These are phyloP conservation scores for Saccharomyces hybrid DNA, from an alignment of 1,139 yeast species.

Conservation along the genomic window DNA sequence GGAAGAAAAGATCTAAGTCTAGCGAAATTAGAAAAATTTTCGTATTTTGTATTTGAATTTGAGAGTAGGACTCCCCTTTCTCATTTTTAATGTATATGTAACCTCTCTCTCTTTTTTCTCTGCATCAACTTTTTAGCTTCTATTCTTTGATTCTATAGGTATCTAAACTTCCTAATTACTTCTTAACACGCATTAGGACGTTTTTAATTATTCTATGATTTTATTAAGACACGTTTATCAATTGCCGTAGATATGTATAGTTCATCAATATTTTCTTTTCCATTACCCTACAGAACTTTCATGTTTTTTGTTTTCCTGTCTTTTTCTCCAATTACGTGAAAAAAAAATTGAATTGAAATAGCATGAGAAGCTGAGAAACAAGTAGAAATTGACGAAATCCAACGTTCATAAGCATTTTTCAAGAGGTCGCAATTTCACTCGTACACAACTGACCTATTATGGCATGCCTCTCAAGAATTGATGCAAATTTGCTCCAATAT, in stretches of 20 bases:
- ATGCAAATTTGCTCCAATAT: conserved; percentile 18
- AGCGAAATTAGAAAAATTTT: not conserved
- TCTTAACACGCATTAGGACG: not conserved
- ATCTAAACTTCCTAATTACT: not conserved
- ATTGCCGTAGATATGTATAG: not conserved
- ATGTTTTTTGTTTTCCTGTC: not conserved
- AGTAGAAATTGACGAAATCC: not conserved
- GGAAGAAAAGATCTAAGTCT: conserved; percentile 73
- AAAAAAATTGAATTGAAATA: not conserved
- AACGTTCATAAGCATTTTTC: not conserved
- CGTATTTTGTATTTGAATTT: not conserved
- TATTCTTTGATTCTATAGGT: conserved; percentile 1
- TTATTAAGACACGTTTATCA: not conserved
- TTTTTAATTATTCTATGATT: not conserved
- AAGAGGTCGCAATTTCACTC: not conserved
- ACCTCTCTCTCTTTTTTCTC: not conserved
- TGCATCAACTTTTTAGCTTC: not conserved
- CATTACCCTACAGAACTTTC: not conserved
- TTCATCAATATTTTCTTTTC: not conserved
- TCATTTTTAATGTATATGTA: not conserved
- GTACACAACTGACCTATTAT: not conserved
- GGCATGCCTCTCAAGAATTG: conserved; percentile 17
- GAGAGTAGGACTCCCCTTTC: not conserved
- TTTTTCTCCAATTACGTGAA: not conserved
- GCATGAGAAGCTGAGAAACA: not conserved